Base-by-base conservation (phyloP, 2,329 filamentous ascomycete species). In the Microdochium nivale region DNA sequence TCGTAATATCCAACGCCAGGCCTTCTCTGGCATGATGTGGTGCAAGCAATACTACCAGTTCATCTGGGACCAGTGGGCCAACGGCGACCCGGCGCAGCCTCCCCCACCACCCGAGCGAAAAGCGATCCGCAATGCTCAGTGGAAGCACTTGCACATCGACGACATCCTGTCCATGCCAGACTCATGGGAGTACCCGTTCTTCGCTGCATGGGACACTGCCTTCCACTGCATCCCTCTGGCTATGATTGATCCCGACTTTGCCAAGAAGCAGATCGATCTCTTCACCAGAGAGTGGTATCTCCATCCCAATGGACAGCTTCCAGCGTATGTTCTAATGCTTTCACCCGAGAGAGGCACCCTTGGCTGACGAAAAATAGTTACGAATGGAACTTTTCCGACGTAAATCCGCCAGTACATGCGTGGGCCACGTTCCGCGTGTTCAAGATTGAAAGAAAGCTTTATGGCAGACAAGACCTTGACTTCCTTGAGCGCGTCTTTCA, bases 281-380 rank as follows among this genome's bases (percentile, higher is more conserved):
- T 92, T 97, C 66, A 97, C 92, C 2, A 81, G 92, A 62, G 94
- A 97, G 73, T 97, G 92, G 94, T 97, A 96, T 74, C 96, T 94
- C 80, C 92, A 97, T 69, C 92, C 92, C 16, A 97, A 97, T 62
- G 94, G 92, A 47, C 92, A 97, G 69, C 74, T 97, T 35, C 90
- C 91, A 49, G 91, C 92, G 60, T 94, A 85, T 66, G 75, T 72
- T 16, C 7, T 19, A 30, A 8, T 2, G 14, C 47, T 3, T 19
- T 23, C 24, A 32, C 3, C 9, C 37, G 11, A 8, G n/a, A 40
- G 19, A 30, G 4, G 8, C 27, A 10, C 11, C 21, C 19, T 9
- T 43, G 13, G 19, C 59, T 63, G 47, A 68, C 54, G 48, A 16
- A 47, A 3, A 48, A 19, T 40, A 80, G 77, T 27, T 86, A 86